Evolutionary conservation across 805 yeast genomes (phyloP), one percentile per base, ranked within the genome.

Genomic region (Kazachstania africana): DNA sequence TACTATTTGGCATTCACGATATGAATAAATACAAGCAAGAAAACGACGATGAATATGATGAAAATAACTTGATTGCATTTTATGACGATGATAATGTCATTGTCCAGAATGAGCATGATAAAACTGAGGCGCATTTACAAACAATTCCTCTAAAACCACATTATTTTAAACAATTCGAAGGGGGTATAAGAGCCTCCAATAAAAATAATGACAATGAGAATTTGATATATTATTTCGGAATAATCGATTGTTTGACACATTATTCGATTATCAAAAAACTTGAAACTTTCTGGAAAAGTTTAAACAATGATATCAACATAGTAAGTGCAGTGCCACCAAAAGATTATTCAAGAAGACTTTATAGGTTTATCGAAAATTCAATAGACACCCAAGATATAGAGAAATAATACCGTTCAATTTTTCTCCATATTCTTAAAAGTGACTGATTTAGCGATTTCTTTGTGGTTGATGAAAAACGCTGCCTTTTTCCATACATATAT

Each of bases 241-340:
- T 91, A 24, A 91, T 91, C 40, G 98, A 91, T 51, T 88, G 95
- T 57, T 63, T 91, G 43, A 91, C 98, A 0, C 72, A 73, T 40
- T 83, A 83, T 45, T 74, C 81, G 1, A 55, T 77, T 15, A 60
- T 74, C 42, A 91, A 91, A 53, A 68, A 70, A 40, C 53, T 85
- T 28, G 98, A 91, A 50, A 87, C 41, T 9, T 24, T 91, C 45
- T 97, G 98, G 75, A 70, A 94, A 52, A 67, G 81, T 12, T 45
- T 91, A 16, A 69, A 70, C 23, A 81, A 83, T 48, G 68, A 75
- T 24, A 61, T 87, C 34, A 67, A 66, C 27, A 68, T 77, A 3
- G 75, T 93, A 3, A 81, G 94, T 43, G 93, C 98, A 0, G 65
- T 91, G 9, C 97, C 99, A 0, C 87, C 97, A 0, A 47, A 48